Base-by-base conservation (phyloP, 345 rosid species). In the Populus nigra region DNA sequence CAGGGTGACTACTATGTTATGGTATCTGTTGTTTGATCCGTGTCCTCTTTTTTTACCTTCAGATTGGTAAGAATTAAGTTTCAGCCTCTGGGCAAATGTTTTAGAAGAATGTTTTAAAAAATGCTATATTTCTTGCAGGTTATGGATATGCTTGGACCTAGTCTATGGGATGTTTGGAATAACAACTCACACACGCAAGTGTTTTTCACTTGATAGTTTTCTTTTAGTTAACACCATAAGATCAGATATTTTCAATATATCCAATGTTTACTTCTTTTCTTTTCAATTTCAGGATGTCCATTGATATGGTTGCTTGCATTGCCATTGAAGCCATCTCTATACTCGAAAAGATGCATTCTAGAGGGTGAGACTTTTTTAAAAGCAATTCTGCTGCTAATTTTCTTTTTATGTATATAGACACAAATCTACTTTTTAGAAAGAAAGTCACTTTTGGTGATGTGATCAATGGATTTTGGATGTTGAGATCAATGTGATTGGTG, bases 101-200 rank as follows among this genome's bases (percentile, higher is more conserved):
- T 68, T 20, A 6, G 36, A 12, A n/a, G 50, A 22, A 29, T 55
- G 17, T 65, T 7, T 69, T 27, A 39, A 23, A n/a, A 66, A 73
- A 25, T 33, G 47, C 8, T 18, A 10, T 79, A 45, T 73, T 67
- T 13, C 41, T 62, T 82, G 75, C 88, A 94, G 97, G 96, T 94
- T 66, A 94, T 94, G 97, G 97, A 94, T 87, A 90, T 90, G 74
- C 90, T 93, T 68, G 95, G 98, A 63, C 97, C 94, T 55, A 94
- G 97, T 84, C 83, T 94, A 75, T 90, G 94, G 94, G 97, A 89
- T 85, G 88, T 88, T 82, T 93, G 92, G 95, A 91, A 90, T 71
- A 91, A 83, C 76, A 90, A 86, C 78, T 80, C 83, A 17, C 92
- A 91, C 76, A 83, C 92, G 96, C 88, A 57, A 84, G 91, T 85